Percentiles rank a stretch among this genome's conserved stretches.
phyloP scores from a whole-genome alignment of 371 early-diverging fungal genomes.

The Mucor plumbeus region DNA sequence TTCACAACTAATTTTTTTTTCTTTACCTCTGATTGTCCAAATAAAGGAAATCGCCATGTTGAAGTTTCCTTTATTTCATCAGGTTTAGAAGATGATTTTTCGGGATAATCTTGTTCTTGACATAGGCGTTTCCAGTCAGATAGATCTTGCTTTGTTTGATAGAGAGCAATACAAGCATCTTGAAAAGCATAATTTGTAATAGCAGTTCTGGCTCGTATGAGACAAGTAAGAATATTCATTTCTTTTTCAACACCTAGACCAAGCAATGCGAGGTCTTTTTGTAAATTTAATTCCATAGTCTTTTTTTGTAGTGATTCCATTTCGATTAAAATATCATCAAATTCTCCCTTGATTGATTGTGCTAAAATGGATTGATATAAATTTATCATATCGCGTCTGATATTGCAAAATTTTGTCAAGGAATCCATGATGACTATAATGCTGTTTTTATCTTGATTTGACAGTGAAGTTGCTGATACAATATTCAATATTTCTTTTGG shows the following conservation, averaged over 20 bases:
- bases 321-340: slow-evolving; percentile 21
- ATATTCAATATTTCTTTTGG: slow-evolving; percentile 34
- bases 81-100: slow-evolving; percentile 32
- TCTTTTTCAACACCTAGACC: slow-evolving; percentile 57
- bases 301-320: slow-evolving; percentile 22
- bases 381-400: slow-evolving; percentile 43
- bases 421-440: slow-evolving; percentile 31
- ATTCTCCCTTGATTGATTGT: slow-evolving; percentile 32
- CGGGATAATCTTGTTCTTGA: slow-evolving; percentile 57
- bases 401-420: slow-evolving; percentile 33
- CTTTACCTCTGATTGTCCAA: slow-evolving; percentile 33
- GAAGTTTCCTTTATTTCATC: slow-evolving; percentile 41
- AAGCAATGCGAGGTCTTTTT: slow-evolving; percentile 37
- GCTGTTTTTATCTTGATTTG: slow-evolving; percentile 15
- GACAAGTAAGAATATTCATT: slow-evolving; percentile 45
- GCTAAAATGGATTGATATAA: slow-evolving; percentile 39
- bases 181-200: slow-evolving; percentile 62
- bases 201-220: slow-evolving; percentile 50
- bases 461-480: slow-evolving; percentile 10
- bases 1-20: not conserved
- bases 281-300: slow-evolving; percentile 24
- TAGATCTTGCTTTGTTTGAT: slow-evolving; percentile 48
- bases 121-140: slow-evolving; percentile 56
- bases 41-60: slow-evolving; percentile 40
- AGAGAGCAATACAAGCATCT: slow-evolving; percentile 57